These are phyloP conservation scores for Durio zibethinus DNA, from an alignment of 345 rosid species.

Conservation along the genomic window DNA sequence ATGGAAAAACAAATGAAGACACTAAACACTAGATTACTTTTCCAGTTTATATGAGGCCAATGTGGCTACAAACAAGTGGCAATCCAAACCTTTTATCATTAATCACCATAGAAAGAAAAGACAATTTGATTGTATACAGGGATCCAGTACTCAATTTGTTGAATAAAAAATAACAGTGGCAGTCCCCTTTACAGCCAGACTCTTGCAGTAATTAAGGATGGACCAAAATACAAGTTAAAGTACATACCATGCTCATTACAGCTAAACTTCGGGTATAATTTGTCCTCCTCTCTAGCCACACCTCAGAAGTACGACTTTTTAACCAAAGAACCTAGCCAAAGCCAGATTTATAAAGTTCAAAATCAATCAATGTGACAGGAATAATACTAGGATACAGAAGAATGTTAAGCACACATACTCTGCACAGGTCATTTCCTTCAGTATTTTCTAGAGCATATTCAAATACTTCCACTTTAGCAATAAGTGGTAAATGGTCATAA, in stretches of 20 bases:
- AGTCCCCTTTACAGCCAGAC: background rate
- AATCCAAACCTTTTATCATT: background rate
- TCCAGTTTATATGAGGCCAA: background rate
- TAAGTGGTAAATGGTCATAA: conserved; percentile 88
- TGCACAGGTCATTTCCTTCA: conserved; percentile 90
- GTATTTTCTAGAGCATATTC: conserved; percentile 84
- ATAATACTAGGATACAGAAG: conserved; percentile 7
- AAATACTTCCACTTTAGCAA: conserved; percentile 92
- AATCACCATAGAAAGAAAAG: background rate
- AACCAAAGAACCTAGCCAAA: conserved; percentile 87
- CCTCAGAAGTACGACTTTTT: conserved; percentile 96
- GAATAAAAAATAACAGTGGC: background rate
- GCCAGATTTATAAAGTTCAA: conserved; percentile 15
- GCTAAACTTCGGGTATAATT: conserved; percentile 97
- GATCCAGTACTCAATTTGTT: background rate
- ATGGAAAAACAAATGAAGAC: background rate
- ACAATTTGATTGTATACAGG: background rate
- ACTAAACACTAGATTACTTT: background rate
- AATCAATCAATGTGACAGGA: conserved; percentile 4
- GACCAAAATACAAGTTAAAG: conserved; percentile 14
- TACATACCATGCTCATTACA: conserved; percentile 98
- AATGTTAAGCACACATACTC: conserved; percentile 46
- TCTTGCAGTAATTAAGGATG: background rate
- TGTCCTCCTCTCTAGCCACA: conserved; percentile 98
- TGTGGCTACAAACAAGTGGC: background rate